A percentile compares a stretch with the other conserved stretches of the same genome.
phyloP scores from a whole-genome alignment of 2,329 filamentous ascomycete species.

The Pseudogymnoascus sp. region DNA sequence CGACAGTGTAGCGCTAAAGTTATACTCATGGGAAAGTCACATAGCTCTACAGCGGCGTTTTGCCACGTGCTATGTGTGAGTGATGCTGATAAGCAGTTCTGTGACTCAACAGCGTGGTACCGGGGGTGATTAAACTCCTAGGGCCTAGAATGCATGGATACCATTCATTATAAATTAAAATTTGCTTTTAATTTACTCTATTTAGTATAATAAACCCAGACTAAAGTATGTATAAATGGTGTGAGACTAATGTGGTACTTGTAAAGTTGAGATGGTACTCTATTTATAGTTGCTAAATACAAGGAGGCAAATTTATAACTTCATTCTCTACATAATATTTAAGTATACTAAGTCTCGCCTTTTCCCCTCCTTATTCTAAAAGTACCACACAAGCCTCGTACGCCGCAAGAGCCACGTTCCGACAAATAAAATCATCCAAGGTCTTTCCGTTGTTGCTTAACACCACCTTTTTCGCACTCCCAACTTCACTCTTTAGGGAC shows the following conservation, averaged over 20 bases:
- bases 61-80: not conserved
- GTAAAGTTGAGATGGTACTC: not conserved
- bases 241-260: not conserved
- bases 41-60: not conserved
- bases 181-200: not conserved
- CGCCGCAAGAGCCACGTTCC: not conserved
- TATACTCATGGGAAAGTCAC: not conserved
- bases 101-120: not conserved
- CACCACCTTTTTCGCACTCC: not conserved
- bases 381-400: constrained; percentile 2
- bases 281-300: not conserved
- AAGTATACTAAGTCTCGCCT: not conserved
- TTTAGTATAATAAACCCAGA: not conserved
- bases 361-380: not conserved
- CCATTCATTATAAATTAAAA: not conserved
- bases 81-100: not conserved
- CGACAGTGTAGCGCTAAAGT: not conserved
- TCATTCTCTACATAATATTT: not conserved
- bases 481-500: not conserved
- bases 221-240: not conserved
- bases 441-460: not conserved
- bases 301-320: not conserved
- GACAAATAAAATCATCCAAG: not conserved
- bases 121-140: not conserved
- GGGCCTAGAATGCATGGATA: not conserved